Percentiles rank a stretch among this genome's conserved stretches.
Conservation (phyloP, 2,329 filamentous ascomycete species). For the Monosporascus sp. region DNA sequence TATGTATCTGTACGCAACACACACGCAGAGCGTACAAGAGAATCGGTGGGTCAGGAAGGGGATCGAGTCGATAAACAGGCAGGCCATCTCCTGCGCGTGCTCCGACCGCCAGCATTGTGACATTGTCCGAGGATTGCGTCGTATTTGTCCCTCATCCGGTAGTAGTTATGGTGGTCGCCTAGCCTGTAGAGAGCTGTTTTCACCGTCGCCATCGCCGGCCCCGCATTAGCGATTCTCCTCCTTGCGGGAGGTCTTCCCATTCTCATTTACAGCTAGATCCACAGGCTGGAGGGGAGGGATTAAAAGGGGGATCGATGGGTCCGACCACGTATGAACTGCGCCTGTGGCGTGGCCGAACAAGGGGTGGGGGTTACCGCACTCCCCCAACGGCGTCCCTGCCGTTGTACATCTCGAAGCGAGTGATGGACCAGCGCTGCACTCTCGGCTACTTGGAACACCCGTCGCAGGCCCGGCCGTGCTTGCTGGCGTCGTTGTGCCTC, state of each 20-base stretch:
- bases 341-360: conserved; percentile 11
- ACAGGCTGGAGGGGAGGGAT: neutral
- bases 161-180: conserved; percentile 1
- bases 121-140: conserved; percentile 11
- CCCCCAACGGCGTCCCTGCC: conserved; percentile 6
- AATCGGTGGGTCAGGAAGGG: conserved; percentile 12
- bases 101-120: conserved; percentile 8
- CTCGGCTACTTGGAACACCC: conserved; percentile 7
- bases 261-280: neutral
- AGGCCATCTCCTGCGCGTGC: conserved; percentile 13
- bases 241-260: neutral
- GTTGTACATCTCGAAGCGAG: conserved; percentile 15
- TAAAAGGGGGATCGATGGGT: neutral
- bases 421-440: conserved; percentile 8
- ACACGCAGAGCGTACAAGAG: conserved; percentile 8
- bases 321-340: conserved; percentile 10
- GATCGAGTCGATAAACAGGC: conserved; percentile 10
- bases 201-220: too few relatives aligned
- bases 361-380: conserved; percentile 6
- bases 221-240: neutral
- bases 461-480: conserved; percentile 12
- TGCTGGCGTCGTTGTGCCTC: conserved; percentile 12
- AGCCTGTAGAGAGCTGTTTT: conserved; percentile 8
- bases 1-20: too few relatives aligned
- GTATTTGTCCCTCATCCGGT: conserved; percentile 11